Evolutionary conservation across 2,329 filamentous ascomycete genomes (phyloP).

Genomic region (Trichoderma atrobrunneum): DNA sequence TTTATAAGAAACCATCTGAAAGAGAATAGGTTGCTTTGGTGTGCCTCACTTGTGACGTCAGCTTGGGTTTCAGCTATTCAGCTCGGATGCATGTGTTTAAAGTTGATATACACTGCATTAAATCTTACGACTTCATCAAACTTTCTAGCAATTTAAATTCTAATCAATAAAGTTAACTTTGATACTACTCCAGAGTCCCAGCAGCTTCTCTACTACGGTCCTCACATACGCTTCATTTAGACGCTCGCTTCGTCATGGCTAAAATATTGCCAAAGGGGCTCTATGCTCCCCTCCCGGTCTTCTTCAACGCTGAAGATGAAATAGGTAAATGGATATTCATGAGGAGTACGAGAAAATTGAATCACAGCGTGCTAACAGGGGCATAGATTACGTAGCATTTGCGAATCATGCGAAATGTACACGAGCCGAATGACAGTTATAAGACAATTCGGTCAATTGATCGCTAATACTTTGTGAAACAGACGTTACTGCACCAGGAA

Average conservation of each 20-base stretch:
- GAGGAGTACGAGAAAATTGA: not conserved
- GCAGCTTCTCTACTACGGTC: too few species aligned
- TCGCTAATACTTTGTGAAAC: not conserved
- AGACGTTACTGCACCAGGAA: not conserved
- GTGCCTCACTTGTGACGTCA: not conserved
- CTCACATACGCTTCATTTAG: not conserved
- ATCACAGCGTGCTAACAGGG: not conserved
- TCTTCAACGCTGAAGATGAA: not conserved
- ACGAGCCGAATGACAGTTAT: not conserved
- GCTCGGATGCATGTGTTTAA: not conserved
- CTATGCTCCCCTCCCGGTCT: not conserved
- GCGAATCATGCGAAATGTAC: not conserved
- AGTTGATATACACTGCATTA: not conserved
- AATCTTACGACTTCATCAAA: not conserved
- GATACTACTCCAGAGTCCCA: too few species aligned
- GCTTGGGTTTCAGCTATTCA: not conserved
- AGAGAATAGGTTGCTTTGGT: not conserved
- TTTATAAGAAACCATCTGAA: not conserved
- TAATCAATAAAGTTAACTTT: not conserved
- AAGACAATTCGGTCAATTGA: not conserved
- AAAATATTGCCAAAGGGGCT: not conserved
- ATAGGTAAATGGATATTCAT: not conserved
- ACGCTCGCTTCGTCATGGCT: not conserved
- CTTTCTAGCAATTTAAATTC: not conserved
- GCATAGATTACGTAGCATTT: not conserved